Conservation (phyloP, 805 yeast species). For the Candida wancherniae region DNA sequence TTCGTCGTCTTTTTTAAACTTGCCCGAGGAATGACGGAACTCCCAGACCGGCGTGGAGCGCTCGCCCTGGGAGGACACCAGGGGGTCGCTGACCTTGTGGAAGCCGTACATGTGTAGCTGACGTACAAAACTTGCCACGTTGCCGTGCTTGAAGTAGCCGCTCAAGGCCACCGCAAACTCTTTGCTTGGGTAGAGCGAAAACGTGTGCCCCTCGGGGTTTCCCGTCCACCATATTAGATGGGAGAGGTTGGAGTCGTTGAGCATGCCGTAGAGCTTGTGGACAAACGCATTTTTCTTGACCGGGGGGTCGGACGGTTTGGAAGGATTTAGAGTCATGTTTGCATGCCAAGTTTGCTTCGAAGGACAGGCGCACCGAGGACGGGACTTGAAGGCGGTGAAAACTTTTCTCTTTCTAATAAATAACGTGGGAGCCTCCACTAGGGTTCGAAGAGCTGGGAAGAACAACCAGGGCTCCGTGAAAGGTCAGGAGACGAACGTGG, state of each 20-base stretch:
- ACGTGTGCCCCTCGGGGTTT: constrained; percentile 47
- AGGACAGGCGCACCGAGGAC: background rate
- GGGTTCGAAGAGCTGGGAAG: no score
- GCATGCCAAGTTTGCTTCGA: background rate
- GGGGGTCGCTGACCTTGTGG: constrained; percentile 66
- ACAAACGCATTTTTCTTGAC: constrained; percentile 58
- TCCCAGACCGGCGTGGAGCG: constrained; percentile 46
- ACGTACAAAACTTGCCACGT: constrained; percentile 87
- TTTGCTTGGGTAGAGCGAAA: constrained; percentile 60
- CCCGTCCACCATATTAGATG: constrained; percentile 42
- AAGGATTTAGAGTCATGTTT: constrained; percentile 3
- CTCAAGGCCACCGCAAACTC: constrained; percentile 59
- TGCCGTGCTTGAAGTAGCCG: constrained; percentile 88
- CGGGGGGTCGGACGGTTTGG: constrained; percentile 23
- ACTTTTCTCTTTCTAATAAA: no score
- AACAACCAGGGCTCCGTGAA: no score
- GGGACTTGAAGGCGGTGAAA: no score
- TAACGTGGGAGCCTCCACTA: no score
- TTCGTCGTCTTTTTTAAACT: constrained; percentile 46
- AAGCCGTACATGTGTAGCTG: constrained; percentile 96
- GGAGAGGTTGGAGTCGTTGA: constrained; percentile 28
- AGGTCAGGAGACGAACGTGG: no score
- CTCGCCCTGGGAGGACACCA: constrained; percentile 8
- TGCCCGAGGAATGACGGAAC: constrained; percentile 50
- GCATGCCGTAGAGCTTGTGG: constrained; percentile 39